phyloP scores from a whole-genome alignment of 176 grass and related monocot species.

The Hordeum marinum region DNA sequence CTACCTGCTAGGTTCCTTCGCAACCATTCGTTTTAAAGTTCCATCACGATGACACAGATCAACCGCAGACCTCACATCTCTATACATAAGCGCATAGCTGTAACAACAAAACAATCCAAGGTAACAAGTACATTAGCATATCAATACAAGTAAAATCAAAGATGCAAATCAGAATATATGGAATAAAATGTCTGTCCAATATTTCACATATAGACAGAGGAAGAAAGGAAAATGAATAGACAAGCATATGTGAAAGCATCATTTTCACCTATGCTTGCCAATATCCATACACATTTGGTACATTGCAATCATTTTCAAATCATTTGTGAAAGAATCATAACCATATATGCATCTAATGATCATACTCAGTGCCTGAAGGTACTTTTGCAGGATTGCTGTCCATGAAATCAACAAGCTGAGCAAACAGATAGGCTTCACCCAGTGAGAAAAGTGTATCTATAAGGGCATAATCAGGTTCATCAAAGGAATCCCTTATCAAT shows the following conservation, averaged over 20 bases:
- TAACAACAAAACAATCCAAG: constrained; percentile 31
- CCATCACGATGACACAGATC: constrained; percentile 96
- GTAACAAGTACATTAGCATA: background rate
- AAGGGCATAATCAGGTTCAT: constrained; percentile 95
- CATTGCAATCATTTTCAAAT: constrained; percentile 13
- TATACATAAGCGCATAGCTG: constrained; percentile 87
- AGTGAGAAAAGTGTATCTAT: constrained; percentile 96
- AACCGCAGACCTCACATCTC: constrained; percentile 93
- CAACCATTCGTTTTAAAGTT: constrained; percentile 94
- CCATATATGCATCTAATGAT: constrained; percentile 20
- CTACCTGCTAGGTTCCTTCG: constrained; percentile 86
- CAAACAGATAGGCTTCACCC: constrained; percentile 95
- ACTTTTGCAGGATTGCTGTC: constrained; percentile 90
- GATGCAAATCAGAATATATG: background rate
- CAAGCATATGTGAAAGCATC: background rate
- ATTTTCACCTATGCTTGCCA: background rate
- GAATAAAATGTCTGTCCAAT: background rate
- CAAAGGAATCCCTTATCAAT: constrained; percentile 88
- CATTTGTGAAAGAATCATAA: constrained; percentile 2
- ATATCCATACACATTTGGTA: constrained; percentile 3
- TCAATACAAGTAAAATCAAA: background rate
- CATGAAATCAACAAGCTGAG: constrained; percentile 96
- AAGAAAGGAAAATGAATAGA: background rate
- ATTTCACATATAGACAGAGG: background rate
- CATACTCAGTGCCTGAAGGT: constrained; percentile 79